Evolutionary conservation across 2,329 filamentous ascomycete genomes (phyloP).

Genomic region (Cadophora sp.): DNA sequence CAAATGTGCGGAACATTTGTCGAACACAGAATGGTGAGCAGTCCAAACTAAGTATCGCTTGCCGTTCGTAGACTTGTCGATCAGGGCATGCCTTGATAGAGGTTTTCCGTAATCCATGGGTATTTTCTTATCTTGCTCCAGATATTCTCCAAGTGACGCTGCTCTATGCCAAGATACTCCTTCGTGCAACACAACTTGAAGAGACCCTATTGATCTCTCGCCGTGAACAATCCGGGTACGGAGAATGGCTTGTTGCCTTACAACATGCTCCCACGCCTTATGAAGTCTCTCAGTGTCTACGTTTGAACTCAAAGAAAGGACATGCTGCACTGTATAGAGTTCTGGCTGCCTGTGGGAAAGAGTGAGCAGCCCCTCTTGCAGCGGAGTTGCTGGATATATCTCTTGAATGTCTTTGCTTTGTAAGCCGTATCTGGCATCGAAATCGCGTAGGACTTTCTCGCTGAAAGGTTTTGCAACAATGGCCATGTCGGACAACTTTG

Average conservation of each 20-base stretch:
- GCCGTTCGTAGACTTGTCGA: slow-evolving; percentile 1
- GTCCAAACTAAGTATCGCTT: slow-evolving; percentile 26
- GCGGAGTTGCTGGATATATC: slow-evolving; percentile 46
- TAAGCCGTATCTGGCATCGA: slow-evolving; percentile 11
- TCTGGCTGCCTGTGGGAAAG: slow-evolving; percentile 42
- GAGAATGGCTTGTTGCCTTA: slow-evolving; percentile 40
- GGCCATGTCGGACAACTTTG: slow-evolving; percentile 53
- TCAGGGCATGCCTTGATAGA: slow-evolving; percentile 19
- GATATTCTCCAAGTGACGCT: slow-evolving; percentile 25
- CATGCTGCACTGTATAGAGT: slow-evolving; percentile 44
- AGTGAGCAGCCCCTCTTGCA: slow-evolving; percentile 48
- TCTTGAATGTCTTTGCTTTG: slow-evolving; percentile 35
- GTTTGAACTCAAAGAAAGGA: slow-evolving; percentile 15
- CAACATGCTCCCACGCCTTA: slow-evolving; percentile 37
- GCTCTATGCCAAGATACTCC: slow-evolving; percentile 13
- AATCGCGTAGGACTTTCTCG: slow-evolving; percentile 2
- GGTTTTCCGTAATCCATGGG: slow-evolving; percentile 13
- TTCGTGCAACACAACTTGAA: slow-evolving; percentile 30
- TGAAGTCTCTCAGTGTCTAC: slow-evolving; percentile 34
- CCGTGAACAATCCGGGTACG: slow-evolving; percentile 43
- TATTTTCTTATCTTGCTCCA: slow-evolving; percentile 16
- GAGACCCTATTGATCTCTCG: not conserved
- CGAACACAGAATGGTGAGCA: slow-evolving; percentile 30
- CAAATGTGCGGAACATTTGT: slow-evolving; percentile 19
- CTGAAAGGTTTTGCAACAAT: slow-evolving; percentile 28